Evolutionary conservation across 2,329 filamentous ascomycete species (phyloP).

Genomic region (Aspergillus calidoustus): DNA sequence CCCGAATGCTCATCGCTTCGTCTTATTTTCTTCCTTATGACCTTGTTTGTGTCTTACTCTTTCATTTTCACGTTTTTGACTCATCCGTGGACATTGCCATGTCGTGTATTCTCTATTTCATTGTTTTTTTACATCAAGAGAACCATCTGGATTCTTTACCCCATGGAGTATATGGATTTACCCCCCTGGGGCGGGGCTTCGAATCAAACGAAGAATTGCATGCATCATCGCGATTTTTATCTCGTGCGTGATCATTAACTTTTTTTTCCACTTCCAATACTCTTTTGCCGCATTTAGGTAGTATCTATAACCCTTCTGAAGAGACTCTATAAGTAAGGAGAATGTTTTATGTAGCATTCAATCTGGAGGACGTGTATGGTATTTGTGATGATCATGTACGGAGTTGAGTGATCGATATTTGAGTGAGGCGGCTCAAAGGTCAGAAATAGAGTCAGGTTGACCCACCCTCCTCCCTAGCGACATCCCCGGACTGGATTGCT

Average conservation of each 20-base stretch:
- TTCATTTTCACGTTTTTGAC: neutral
- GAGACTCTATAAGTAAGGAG: too few species aligned
- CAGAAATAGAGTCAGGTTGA: too few species aligned
- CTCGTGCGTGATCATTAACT: conserved; percentile 9
- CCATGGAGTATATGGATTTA: neutral
- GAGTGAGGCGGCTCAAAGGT: too few species aligned
- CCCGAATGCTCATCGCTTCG: neutral
- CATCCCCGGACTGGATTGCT: neutral
- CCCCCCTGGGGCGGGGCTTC: neutral
- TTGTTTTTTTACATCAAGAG: neutral
- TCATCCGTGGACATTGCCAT: conserved; percentile 9
- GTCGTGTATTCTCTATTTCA: conserved; percentile 14
- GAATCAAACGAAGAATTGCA: neutral
- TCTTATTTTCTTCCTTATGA: conserved; percentile 23
- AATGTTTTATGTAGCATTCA: too few species aligned
- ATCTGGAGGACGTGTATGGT: too few species aligned
- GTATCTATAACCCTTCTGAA: too few species aligned
- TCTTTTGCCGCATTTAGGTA: neutral
- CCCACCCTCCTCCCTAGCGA: too few species aligned
- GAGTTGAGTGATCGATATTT: too few species aligned
- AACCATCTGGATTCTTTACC: neutral
- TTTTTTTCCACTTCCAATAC: neutral
- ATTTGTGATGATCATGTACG: too few species aligned
- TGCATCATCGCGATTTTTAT: neutral
- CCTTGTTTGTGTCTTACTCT: conserved; percentile 24